phyloP scores from a whole-genome alignment of 768 basidiomycete species.

The Boletus insuetus region DNA sequence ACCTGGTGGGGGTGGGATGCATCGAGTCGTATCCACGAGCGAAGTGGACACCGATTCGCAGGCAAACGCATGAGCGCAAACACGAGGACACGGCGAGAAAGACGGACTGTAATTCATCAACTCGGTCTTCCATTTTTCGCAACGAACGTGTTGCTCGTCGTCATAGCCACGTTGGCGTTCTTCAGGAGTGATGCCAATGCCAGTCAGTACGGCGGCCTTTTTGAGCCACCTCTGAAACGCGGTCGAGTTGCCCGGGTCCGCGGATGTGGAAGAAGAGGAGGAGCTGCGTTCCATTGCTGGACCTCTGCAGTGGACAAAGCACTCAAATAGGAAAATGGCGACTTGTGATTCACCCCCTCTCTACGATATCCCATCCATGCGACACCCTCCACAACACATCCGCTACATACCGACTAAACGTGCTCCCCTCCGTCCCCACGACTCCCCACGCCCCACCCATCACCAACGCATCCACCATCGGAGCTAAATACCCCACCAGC shows the following conservation, averaged over 20 bases:
- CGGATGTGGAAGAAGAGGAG: constrained; percentile 21
- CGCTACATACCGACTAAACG: constrained; percentile 67
- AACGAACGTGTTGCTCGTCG: constrained; percentile 42
- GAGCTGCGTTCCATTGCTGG: constrained; percentile 30
- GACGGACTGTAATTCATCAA: constrained; percentile 68
- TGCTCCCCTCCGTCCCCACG: constrained; percentile 71
- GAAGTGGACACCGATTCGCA: constrained; percentile 11
- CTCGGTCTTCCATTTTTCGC: constrained; percentile 69
- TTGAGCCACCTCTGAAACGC: constrained; percentile 53
- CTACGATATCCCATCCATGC: constrained; percentile 49
- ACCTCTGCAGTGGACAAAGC: not conserved
- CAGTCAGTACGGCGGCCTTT: constrained; percentile 47
- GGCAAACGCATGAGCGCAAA: constrained; percentile 1
- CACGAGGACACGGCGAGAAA: constrained; percentile 9
- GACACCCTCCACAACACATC: constrained; percentile 66
- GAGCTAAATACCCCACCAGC: constrained; percentile 48
- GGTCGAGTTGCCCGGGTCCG: constrained; percentile 20
- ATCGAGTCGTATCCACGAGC: not conserved
- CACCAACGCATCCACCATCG: constrained; percentile 72
- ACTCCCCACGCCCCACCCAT: constrained; percentile 54
- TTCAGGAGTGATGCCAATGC: constrained; percentile 46
- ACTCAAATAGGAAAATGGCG: constrained; percentile 8
- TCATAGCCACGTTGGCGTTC: constrained; percentile 37
- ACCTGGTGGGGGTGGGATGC: constrained; percentile 44
- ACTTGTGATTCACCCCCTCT: constrained; percentile 38